phyloP scores from a whole-genome alignment of 1,139 yeast genomes.

The Yamadazyma sp. region DNA sequence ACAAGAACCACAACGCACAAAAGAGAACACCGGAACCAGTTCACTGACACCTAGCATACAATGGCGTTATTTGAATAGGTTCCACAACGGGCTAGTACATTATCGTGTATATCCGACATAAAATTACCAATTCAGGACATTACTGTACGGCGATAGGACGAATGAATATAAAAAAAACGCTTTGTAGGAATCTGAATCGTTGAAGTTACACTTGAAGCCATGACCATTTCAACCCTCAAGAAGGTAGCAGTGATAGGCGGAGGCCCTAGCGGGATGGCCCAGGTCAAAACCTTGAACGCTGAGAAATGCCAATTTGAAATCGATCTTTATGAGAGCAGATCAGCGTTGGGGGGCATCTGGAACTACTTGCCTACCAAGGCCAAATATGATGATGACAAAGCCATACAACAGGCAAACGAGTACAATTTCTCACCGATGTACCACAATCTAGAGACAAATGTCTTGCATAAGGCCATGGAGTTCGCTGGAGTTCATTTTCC shows the following conservation, averaged over 20 bases:
- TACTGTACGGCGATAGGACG: too few relatives aligned
- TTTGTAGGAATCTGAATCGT: background rate
- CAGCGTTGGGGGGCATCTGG: conserved; percentile 52
- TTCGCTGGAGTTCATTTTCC: conserved; percentile 38
- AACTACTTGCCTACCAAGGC: conserved; percentile 33
- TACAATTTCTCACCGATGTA: conserved; percentile 45
- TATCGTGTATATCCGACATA: too few relatives aligned
- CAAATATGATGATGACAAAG: conserved; percentile 13
- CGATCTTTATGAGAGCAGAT: conserved; percentile 45
- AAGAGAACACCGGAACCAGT: too few relatives aligned
- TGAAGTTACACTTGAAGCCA: background rate
- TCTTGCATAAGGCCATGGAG: conserved; percentile 43
- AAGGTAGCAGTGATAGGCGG: conserved; percentile 50
- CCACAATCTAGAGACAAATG: conserved; percentile 48
- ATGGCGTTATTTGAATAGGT: too few relatives aligned
- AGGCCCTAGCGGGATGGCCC: conserved; percentile 52
- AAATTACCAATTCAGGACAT: too few relatives aligned
- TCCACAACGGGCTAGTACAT: too few relatives aligned
- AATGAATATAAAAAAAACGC: too few relatives aligned
- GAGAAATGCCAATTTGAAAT: conserved; percentile 38
- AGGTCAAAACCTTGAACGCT: conserved; percentile 45
- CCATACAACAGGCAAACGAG: conserved; percentile 34
- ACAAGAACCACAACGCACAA: too few relatives aligned
- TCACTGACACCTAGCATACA: too few relatives aligned
- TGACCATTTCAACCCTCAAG: background rate